Conservation (phyloP, 495 filamentous ascomycete species). For the Evernia prunastri region DNA sequence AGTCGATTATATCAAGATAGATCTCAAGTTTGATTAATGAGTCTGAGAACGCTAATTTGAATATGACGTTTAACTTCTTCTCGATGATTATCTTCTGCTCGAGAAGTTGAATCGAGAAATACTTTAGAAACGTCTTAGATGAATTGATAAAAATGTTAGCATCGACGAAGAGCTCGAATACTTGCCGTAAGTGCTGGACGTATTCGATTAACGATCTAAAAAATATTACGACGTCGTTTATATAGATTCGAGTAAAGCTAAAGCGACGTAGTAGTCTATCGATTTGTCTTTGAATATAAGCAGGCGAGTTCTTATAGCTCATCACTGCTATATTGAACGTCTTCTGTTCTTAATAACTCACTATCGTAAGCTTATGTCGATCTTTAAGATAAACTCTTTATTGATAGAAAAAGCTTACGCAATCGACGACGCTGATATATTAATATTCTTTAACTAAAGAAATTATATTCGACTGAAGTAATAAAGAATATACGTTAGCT, state of each 20-base stretch:
- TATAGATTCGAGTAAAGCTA: conserved; percentile 7
- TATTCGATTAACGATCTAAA: conserved; percentile 7
- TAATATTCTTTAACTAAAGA: neutral
- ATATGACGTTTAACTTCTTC: conserved; percentile 3
- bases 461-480: conserved; percentile 17
- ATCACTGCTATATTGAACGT: conserved; percentile 1
- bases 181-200: neutral
- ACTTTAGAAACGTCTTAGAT: conserved; percentile 8
- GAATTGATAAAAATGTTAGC: neutral
- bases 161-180: conserved; percentile 4
- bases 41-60: neutral
- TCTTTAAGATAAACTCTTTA: neutral
- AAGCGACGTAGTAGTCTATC: conserved; percentile 2
- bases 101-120: conserved; percentile 1
- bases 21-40: conserved; percentile 5
- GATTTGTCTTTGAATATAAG: conserved; percentile 5
- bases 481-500: conserved; percentile 5
- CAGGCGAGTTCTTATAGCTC: conserved; percentile 1
- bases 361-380: conserved; percentile 15
- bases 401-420: conserved; percentile 15
- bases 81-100: neutral
- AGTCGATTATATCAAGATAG: conserved; percentile 10
- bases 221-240: conserved; percentile 18
- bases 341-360: conserved; percentile 1
- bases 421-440: conserved; percentile 18